These are phyloP conservation scores for Fusarium caatingaense DNA, from an alignment of 2,329 filamentous ascomycete species.

Conservation along the genomic window DNA sequence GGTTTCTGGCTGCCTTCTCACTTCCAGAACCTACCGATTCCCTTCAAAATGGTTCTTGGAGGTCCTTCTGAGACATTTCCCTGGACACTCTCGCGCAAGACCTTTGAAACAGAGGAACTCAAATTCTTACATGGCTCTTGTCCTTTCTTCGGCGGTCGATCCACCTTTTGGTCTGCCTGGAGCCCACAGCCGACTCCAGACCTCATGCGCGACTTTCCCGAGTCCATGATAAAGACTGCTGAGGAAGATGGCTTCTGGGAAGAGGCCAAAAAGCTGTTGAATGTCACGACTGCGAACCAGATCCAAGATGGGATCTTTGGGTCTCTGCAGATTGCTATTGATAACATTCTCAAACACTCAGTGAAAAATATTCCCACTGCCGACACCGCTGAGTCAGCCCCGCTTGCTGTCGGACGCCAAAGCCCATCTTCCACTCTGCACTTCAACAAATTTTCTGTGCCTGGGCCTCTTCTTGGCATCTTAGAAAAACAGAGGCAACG, in stretches of 20 bases:
- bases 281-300: background rate
- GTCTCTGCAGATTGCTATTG: background rate
- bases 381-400: background rate
- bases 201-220: conserved; percentile 1
- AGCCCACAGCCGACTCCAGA: background rate
- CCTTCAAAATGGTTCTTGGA: conserved; percentile 2
- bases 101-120: background rate
- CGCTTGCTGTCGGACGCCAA: background rate
- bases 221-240: background rate
- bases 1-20: conserved; percentile 2
- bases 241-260: background rate
- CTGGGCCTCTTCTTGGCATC: conserved; percentile 2
- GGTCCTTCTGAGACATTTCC: background rate
- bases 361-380: background rate
- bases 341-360: background rate
- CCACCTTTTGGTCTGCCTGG: background rate
- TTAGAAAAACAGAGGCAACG: background rate
- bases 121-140: background rate
- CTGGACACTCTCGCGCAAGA: background rate
- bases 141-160: background rate
- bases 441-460: background rate
- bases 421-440: background rate
- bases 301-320: conserved; percentile 1
- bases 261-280: background rate
- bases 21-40: conserved; percentile 5